Conservation (phyloP, 768 basidiomycete species). For the Hericium coralloides region DNA sequence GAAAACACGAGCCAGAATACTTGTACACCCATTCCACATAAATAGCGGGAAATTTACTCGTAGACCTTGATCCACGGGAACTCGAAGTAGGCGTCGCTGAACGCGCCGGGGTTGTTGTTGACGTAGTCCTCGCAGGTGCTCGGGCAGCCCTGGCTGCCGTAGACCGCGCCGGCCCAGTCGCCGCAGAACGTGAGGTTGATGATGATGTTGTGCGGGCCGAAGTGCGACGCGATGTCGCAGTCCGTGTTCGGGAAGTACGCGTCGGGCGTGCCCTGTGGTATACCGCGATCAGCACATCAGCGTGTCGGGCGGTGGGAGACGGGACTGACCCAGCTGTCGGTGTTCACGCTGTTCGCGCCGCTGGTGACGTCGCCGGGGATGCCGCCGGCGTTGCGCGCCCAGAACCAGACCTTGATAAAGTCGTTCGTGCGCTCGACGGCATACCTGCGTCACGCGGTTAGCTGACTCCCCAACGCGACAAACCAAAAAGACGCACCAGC, state of each 20-base stretch:
- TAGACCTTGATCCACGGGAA: conserved; percentile 4
- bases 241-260: conserved; percentile 53
- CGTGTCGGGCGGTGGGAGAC: too few species aligned
- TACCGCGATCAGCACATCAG: neutral
- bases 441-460: conserved; percentile 30
- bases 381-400: conserved; percentile 37
- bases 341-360: conserved; percentile 35
- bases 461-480: neutral
- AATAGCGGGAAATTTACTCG: neutral
- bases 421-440: conserved; percentile 50
- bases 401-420: conserved; percentile 67
- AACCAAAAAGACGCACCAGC: conserved; percentile 34
- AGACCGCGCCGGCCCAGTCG: conserved; percentile 7
- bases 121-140: conserved; percentile 2
- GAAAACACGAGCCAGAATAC: neutral
- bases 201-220: conserved; percentile 52
- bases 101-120: conserved; percentile 1
- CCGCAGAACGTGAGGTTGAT: conserved; percentile 61
- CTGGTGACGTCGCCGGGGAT: conserved; percentile 39
- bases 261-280: conserved; percentile 42
- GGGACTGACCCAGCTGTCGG: conserved; percentile 40
- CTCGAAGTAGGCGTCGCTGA: neutral
- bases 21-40: neutral
- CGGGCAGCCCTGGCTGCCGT: conserved; percentile 9
- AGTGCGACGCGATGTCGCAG: conserved; percentile 48